Base-by-base conservation (phyloP, 495 filamentous ascomycete species). In the Barbatosphaeria neglecta region DNA sequence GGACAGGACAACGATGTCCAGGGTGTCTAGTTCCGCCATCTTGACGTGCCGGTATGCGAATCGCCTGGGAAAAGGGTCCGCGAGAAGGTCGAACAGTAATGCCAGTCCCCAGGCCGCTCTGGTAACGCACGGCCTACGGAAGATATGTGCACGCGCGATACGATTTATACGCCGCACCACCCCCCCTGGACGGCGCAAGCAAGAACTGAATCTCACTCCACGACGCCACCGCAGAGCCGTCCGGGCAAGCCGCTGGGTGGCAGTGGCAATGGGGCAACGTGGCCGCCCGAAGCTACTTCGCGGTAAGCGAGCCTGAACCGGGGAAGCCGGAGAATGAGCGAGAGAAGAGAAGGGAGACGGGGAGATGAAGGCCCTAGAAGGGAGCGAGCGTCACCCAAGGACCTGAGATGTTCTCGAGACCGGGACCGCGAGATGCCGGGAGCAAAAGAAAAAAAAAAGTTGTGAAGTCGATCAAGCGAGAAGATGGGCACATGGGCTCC, bases 11-110 rank as follows among this genome's bases (percentile, higher is more conserved):
- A 93, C 64, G 50, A 96, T 70, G 73, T 98, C 92, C 67, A 97
- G 72, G 4, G 87, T 94, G 60, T 98, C 92, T 59, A 98, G 83
- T 75, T 95, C 86, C 50, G 90, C 85, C 92, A 98, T 98, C 50
- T 45, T 72, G 52, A 40, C 39, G 43, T 58, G 15, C 10, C 3
- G 45, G 54, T 25, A 4, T 4, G 4, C 9, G 4, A n/a, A n/a
- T 35, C 13, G 9, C 13, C 31, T n/a, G 16, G 27, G 27, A 31
- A 31, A 31, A 10, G 3, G 9, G 27, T 13, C 9, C 27, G 9
- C 27, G 7, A 31, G 15, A 35, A 16, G n/a, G n/a, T n/a, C n/a
- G n/a, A 35, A 4, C 15, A 3, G 16, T 4, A 31, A 35, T 35
- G 5, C 31, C 8, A 31, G 27, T n/a, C n/a, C n/a, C n/a, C n/a